These are phyloP conservation scores for Coemansia sp. DNA, from an alignment of 192 early-diverging fungal genomes.

Conservation along the genomic window DNA sequence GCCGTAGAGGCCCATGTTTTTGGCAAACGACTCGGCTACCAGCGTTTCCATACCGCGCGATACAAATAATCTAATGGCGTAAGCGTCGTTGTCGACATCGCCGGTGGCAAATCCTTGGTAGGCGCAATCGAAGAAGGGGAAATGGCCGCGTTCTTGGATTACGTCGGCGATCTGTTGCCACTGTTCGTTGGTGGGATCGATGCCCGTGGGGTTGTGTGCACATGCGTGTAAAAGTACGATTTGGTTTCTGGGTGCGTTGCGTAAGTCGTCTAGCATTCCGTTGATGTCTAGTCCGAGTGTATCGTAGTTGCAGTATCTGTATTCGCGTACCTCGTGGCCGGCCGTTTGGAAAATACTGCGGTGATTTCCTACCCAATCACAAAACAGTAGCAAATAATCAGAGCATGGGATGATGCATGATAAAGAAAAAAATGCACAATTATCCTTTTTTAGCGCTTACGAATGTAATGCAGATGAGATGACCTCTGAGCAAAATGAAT, in stretches of 20 bases:
- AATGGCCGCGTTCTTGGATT: slow-evolving; percentile 75
- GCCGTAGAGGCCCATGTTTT: slow-evolving; percentile 98
- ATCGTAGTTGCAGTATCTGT: slow-evolving; percentile 86
- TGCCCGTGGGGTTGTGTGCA: slow-evolving; percentile 99
- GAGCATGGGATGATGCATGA: neutral
- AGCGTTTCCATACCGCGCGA: slow-evolving; percentile 88
- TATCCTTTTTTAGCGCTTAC: too few species aligned
- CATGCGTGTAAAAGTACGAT: slow-evolving; percentile 94
- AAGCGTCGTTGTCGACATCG: slow-evolving; percentile 86
- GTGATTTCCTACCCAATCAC: slow-evolving; percentile 67
- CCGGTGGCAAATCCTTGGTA: slow-evolving; percentile 99
- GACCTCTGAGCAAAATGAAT: too few species aligned
- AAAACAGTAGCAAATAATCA: neutral
- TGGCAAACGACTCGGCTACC: slow-evolving; percentile 91
- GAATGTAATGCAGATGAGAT: too few species aligned
- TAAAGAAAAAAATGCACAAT: neutral
- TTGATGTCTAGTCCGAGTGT: slow-evolving; percentile 78
- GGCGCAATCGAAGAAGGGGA: slow-evolving; percentile 97
- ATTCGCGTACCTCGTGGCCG: slow-evolving; percentile 80
- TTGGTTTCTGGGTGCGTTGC: slow-evolving; percentile 71
- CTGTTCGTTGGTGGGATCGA: slow-evolving; percentile 92
- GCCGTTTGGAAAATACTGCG: slow-evolving; percentile 83
- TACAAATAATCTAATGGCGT: slow-evolving; percentile 92
- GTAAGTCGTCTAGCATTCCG: slow-evolving; percentile 69
- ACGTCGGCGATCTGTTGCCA: slow-evolving; percentile 91